Base-by-base conservation (phyloP, 2,329 filamentous ascomycete species). In the Chrysosphaeria jannelii region DNA sequence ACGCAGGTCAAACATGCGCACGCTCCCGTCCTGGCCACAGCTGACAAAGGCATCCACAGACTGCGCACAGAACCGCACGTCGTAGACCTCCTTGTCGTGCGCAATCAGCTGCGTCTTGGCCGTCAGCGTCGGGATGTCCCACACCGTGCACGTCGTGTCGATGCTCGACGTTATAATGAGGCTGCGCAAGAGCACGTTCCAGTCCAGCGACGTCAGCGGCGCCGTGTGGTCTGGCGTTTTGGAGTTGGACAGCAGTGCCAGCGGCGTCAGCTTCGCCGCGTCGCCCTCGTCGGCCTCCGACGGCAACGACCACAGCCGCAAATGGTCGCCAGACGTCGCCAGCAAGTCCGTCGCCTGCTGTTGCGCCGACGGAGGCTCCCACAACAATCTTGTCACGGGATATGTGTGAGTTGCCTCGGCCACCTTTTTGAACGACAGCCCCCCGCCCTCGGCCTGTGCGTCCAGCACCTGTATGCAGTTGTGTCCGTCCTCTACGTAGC, bases 391-490 rank as follows among this genome's bases (percentile, higher is more conserved):
- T 4, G 81, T 97, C 15, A 97, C 85, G 2, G 85, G 85, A 40
- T 93, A 97, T 8, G 85, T 90, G 47, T 91, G 88, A 11, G 81
- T 91, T 11, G 85, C 85, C 51, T 97, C 85, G 18, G 85, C 85
- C 16, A 89, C 63, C 41, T 88, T 90, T 24, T 65, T 70, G 45
- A 90, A 93, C 33, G 93, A 81, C 37, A 97, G 51, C 19, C 62
- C 57, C 28, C 79, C 66, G 10, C 62, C 67, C 5, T 57, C 50
- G 34, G 81, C 58, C 32, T 88, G 70, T 20, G 75, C 76, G 43
- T 91, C 79, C 30, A 93, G 57, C 31, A 97, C 91, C 71, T 93
- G 85, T 32, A 93, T 93, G 76, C 89, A 97, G 42, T 97, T 97
- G 48, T 97, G 85, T 5, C 79, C 81, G 45, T 97, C 85, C 46